phyloP scores from a whole-genome alignment of 306 rosid species.

The Echinosophora koreensis region DNA sequence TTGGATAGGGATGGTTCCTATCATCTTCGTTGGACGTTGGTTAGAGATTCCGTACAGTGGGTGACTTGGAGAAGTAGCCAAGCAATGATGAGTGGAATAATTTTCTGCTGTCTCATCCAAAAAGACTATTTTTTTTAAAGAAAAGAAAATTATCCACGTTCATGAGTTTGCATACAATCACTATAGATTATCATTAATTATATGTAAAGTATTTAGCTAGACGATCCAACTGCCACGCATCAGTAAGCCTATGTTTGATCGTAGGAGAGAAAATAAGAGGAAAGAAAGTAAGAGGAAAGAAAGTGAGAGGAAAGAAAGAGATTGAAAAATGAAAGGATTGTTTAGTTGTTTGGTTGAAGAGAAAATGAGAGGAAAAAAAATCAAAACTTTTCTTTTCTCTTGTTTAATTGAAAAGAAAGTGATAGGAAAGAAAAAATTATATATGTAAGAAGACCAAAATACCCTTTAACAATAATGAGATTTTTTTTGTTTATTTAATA shows the following conservation, averaged over 20 bases:
- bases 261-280: too few species aligned
- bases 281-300: too few species aligned
- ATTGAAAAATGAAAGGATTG: too few species aligned
- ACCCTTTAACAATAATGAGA: too few species aligned
- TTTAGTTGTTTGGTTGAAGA: too few species aligned
- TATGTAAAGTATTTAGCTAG: neutral
- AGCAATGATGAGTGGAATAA: conserved; percentile 61
- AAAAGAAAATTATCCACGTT: neutral
- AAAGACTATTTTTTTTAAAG: neutral
- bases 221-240: conserved; percentile 20
- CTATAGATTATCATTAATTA: neutral
- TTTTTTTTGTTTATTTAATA: too few species aligned
- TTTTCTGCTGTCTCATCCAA: conserved; percentile 49
- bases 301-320: too few species aligned
- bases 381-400: too few species aligned
- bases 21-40: conserved; percentile 21
- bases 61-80: conserved; percentile 58
- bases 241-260: neutral
- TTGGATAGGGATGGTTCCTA: conserved; percentile 40
- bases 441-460: too few species aligned
- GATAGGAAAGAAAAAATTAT: too few species aligned
- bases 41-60: conserved; percentile 48
- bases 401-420: too few species aligned
- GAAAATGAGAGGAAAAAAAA: too few species aligned
- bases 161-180: neutral